Evolutionary conservation across 306 rosid species (phyloP), one percentile per base, ranked within the genome.

Genomic region (Vicia villosa): DNA sequence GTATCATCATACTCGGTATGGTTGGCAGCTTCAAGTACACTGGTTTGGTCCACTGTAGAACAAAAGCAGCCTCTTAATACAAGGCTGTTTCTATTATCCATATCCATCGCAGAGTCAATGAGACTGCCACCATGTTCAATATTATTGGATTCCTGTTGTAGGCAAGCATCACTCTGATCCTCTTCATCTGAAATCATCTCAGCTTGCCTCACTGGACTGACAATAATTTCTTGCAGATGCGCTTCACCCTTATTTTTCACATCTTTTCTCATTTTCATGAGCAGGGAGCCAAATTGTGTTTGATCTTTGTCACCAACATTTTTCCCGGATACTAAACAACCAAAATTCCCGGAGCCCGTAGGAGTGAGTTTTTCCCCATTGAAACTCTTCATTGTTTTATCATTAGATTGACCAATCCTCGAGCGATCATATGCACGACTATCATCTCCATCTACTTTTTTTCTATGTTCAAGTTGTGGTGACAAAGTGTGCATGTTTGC

Each of bases 371-470:
- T 70, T 46, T 74, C 78, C 79, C 80, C 74, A 46, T 60, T 68
- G 17, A 58, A 62, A 55, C 74, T 74, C 59, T 54, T 83, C 19
- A 65, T 79, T 50, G 58, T 58, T 45, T 69, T 75, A 69, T 66
- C 72, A 40, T 40, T 75, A 73, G 63, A 52, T 34, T 83, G 85
- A 73, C 70, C 86, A 41, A 30, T 65, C 76, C 78, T 73, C 14
- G 86, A 81, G 68, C 72, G 94, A 75, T 78, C 65, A 55, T 74
- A 88, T 19, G 80, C 83, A 63, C 91, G 96, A 70, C 87, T 96
- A 71, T 87, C 98, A 38, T 86, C 96, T 42, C 84, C 90, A 54
- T 90, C 83, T 7, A 50, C 79, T 78, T 79, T 84, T 79, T 80
- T 83, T 74, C 84, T 86, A 72, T 78, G 82, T 6, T 86, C 85